Evolutionary conservation across 371 early-diverging fungal species (phyloP).

Genomic region (Syncephalis plumigaleata): DNA sequence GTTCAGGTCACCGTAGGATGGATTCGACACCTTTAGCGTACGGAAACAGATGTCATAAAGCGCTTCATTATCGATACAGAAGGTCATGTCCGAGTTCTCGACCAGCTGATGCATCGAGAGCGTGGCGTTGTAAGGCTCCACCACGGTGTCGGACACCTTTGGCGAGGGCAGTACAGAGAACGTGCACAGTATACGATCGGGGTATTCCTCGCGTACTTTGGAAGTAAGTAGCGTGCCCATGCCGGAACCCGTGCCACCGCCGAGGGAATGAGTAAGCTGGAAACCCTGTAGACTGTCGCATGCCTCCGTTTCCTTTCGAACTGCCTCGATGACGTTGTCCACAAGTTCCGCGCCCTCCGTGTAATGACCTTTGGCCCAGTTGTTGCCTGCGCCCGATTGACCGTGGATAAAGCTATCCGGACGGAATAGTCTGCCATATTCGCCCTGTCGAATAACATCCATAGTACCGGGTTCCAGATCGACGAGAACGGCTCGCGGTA

Average conservation of each 20-base stretch:
- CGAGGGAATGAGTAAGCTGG: conserved; percentile 91
- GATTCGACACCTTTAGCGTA: conserved; percentile 76
- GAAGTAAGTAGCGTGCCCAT: conserved; percentile 82
- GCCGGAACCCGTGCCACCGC: conserved; percentile 92
- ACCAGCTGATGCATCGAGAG: conserved; percentile 92
- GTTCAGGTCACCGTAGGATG: conserved; percentile 81
- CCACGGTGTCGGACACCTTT: conserved; percentile 33
- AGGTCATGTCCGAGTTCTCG: conserved; percentile 95
- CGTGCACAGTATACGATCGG: conserved; percentile 93
- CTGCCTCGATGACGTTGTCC: conserved; percentile 78
- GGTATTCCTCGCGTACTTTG: conserved; percentile 92
- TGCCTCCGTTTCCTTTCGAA: conserved; percentile 81
- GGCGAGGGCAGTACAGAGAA: conserved; percentile 86
- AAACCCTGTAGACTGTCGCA: conserved; percentile 91
- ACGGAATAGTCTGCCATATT: conserved; percentile 43
- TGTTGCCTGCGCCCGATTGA: conserved; percentile 89
- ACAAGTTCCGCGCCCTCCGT: conserved; percentile 95
- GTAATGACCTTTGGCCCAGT: conserved; percentile 97
- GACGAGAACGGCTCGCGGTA: conserved; percentile 92
- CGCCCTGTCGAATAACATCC: conserved; percentile 75
- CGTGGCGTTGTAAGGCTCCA: conserved; percentile 97
- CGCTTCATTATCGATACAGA: conserved; percentile 90
- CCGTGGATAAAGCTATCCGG: conserved; percentile 86
- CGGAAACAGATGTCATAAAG: conserved; percentile 92
- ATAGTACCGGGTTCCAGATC: conserved; percentile 99